Evolutionary conservation across 164 flowering plant genomes (phyloP), one percentile per base, ranked within the genome.

Genomic region (Pachysandra terminalis): DNA sequence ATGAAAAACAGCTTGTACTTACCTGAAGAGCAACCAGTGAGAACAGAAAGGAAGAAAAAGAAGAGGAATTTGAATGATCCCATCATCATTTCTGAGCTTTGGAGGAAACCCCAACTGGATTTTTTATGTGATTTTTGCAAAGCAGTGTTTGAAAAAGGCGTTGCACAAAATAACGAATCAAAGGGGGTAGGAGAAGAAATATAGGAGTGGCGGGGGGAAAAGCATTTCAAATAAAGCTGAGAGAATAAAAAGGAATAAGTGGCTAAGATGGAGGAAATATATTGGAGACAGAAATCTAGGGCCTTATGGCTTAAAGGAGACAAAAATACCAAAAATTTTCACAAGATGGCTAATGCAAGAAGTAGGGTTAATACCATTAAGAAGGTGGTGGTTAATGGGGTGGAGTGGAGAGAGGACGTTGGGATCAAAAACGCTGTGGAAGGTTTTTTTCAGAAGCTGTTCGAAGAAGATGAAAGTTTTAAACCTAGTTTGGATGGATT

Each of bases 11-110:
- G 56, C 8, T 62, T 22, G 71, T 19, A 54, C 83, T 71, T 64
- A 81, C 90, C 91, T 67, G 85, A 77, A 66, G 78, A 75, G 75
- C 68, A 75, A 67, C 66, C 14, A 55, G 69, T 21, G 77, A 75
- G 72, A 40, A 71, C 77, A 59, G 64, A 75, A 53, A 80, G 35
- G 67, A 32, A 64, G 72, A 79, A 41, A 71, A 79, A 63, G 75
- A 74, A 74, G 81, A 77, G 27, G 75, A 63, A 32, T 35, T 65
- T 58, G n/a, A 76, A 68, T 66, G 70, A 67, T 68, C 56, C 66
- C 63, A 51, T 66, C n/a, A n/a, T n/a, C 63, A 61, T 69, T 74
- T 66, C 48, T 56, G 69, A 57, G 72, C 63, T 61, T 57, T 17
- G 67, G 73, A 67, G 61, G 66, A 56, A 59, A 69, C 59, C 71